phyloP scores from a whole-genome alignment of 257 asterid genomes.

The Solanum rostratum region DNA sequence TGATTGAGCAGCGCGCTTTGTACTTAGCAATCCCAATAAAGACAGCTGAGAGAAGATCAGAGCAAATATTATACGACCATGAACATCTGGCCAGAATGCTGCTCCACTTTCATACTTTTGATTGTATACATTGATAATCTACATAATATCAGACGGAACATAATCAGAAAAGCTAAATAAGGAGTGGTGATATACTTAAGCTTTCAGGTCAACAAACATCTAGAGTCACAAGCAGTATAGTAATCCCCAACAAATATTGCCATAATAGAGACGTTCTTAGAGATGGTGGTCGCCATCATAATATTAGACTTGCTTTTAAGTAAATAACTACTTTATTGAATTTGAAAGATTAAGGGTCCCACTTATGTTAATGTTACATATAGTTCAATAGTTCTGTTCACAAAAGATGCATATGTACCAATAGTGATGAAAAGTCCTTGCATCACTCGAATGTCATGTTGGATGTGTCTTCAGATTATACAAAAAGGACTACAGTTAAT shows the following conservation, averaged over 20 bases:
- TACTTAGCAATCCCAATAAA: constrained; percentile 70
- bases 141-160: constrained; percentile 6
- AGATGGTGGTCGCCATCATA: background rate
- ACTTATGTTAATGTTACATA: background rate
- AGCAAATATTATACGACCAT: constrained; percentile 65
- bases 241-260: background rate
- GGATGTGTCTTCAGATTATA: background rate
- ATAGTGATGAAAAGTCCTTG: background rate
- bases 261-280: background rate
- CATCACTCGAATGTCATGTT: background rate
- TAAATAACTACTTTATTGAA: background rate
- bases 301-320: background rate
- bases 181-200: background rate
- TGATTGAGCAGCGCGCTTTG: constrained; percentile 49
- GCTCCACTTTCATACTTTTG: constrained; percentile 91
- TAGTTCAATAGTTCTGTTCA: background rate
- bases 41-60: constrained; percentile 70
- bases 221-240: background rate
- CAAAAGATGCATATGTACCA: background rate
- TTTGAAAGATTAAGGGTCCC: background rate
- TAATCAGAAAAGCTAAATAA: background rate
- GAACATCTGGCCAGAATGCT: constrained; percentile 95
- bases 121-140: constrained; percentile 88
- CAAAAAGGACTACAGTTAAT: background rate
- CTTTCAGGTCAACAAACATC: background rate